Percentiles rank a stretch among this genome's conserved stretches.
phyloP scores from a whole-genome alignment of 768 basidiomycete genomes.

The Serendipita sp. region DNA sequence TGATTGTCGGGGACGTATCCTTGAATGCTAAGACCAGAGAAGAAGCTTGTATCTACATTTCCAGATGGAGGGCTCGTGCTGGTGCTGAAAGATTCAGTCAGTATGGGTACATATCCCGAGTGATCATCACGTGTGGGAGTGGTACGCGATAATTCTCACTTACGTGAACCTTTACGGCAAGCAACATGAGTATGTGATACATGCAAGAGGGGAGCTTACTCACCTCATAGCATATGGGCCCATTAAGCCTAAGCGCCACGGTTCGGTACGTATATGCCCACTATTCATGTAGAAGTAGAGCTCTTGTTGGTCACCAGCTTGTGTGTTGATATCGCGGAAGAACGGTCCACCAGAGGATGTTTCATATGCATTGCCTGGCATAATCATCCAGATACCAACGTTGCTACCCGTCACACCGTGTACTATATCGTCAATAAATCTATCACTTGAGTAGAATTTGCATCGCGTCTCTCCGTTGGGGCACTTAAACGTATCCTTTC shows the following conservation, averaged over 20 bases:
- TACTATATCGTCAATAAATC: constrained; percentile 34
- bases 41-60: constrained; percentile 28
- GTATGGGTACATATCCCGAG: too few relatives aligned
- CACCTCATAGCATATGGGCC: constrained; percentile 26
- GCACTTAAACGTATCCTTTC: constrained; percentile 29
- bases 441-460: constrained; percentile 25
- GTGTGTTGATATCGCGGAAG: constrained; percentile 36
- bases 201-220: neutral
- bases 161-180: neutral
- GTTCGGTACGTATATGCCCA: constrained; percentile 30
- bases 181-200: neutral
- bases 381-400: constrained; percentile 30
- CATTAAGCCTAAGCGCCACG: constrained; percentile 31
- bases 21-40: constrained; percentile 27
- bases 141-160: neutral
- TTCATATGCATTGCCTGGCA: constrained; percentile 30
- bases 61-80: constrained; percentile 22
- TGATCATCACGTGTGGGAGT: too few relatives aligned
- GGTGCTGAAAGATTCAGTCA: neutral
- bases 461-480: constrained; percentile 30
- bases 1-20: constrained; percentile 31
- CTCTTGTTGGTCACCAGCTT: constrained; percentile 31
- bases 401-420: constrained; percentile 34
- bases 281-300: constrained; percentile 37
- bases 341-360: constrained; percentile 35